Evolutionary conservation across 177 flowering plant species (phyloP).

Genomic region (Vitis hybrid): DNA sequence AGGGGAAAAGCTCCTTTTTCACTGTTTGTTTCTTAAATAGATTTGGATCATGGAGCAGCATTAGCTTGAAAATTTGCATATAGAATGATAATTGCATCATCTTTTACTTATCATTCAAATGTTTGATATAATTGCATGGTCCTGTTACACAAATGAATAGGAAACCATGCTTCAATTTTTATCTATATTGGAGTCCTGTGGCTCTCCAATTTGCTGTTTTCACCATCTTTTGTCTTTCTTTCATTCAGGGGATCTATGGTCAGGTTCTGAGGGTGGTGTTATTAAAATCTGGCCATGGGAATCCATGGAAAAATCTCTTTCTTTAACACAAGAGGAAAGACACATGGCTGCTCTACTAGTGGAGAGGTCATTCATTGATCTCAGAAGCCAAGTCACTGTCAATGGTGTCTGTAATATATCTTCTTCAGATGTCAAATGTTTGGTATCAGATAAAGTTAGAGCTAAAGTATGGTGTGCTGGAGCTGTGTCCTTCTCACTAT

Average conservation of each 20-base stretch:
- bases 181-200: too few species aligned
- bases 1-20: not conserved
- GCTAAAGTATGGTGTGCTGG: constrained; percentile 87
- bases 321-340: constrained; percentile 62
- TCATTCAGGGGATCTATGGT: constrained; percentile 87
- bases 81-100: not conserved
- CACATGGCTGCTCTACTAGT: constrained; percentile 89
- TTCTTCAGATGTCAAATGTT: constrained; percentile 67
- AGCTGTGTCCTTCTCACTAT: constrained; percentile 64
- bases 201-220: not conserved
- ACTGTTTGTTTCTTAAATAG: not conserved
- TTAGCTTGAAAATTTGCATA: not conserved
- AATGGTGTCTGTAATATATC: constrained; percentile 71
- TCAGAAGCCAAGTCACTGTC: constrained; percentile 67
- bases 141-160: too few species aligned
- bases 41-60: not conserved
- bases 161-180: too few species aligned
- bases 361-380: constrained; percentile 83
- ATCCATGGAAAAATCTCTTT: constrained; percentile 77
- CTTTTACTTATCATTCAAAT: not conserved
- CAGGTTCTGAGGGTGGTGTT: constrained; percentile 81
- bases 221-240: constrained; percentile 2
- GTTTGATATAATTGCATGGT: not conserved
- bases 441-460: constrained; percentile 62
- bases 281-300: constrained; percentile 96